Conservation (phyloP, 805 yeast genomes). For the Yamadazyma sp. region DNA sequence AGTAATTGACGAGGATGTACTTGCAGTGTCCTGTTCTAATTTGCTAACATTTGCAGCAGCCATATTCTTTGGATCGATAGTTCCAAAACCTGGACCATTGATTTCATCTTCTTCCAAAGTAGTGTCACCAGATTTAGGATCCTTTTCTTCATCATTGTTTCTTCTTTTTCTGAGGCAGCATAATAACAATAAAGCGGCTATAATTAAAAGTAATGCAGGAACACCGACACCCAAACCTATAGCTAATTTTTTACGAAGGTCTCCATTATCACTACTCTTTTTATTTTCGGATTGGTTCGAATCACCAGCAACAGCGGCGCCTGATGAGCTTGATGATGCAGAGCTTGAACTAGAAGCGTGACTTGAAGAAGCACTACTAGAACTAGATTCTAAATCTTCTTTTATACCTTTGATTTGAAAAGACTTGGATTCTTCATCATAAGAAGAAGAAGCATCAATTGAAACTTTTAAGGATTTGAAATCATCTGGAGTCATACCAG, state of each 20-base stretch:
- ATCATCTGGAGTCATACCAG: slow-evolving; percentile 55
- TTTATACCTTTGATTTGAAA: slow-evolving; percentile 57
- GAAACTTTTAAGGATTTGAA: slow-evolving; percentile 21
- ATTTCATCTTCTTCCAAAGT: slow-evolving; percentile 18
- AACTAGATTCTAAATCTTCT: slow-evolving; percentile 13
- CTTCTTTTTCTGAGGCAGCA: slow-evolving; percentile 48
- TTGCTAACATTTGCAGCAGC: slow-evolving; percentile 13
- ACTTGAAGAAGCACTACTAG: slow-evolving; percentile 21
- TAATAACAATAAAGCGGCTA: slow-evolving; percentile 48
- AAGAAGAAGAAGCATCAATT: slow-evolving; percentile 28
- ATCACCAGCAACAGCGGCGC: slow-evolving; percentile 8
- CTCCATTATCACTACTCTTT: slow-evolving; percentile 1
- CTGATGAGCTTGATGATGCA: slow-evolving; percentile 23
- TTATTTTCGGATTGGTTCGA: slow-evolving; percentile 13
- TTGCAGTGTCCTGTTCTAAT: slow-evolving; percentile 16
- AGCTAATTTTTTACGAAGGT: slow-evolving; percentile 55
- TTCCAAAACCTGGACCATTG: slow-evolving; percentile 36
- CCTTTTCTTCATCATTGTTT: slow-evolving; percentile 15
- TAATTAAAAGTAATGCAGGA: slow-evolving; percentile 54
- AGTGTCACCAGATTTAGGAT: slow-evolving; percentile 13
- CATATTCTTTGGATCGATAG: slow-evolving; percentile 12
- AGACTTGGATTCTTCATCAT: slow-evolving; percentile 28
- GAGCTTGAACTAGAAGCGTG: slow-evolving; percentile 25
- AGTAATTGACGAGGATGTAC: slow-evolving; percentile 50
- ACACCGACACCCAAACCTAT: slow-evolving; percentile 89